Evolutionary conservation across 805 yeast species (phyloP), one percentile per base, ranked within the genome.

Genomic region (Ogataea wickerhamii): DNA sequence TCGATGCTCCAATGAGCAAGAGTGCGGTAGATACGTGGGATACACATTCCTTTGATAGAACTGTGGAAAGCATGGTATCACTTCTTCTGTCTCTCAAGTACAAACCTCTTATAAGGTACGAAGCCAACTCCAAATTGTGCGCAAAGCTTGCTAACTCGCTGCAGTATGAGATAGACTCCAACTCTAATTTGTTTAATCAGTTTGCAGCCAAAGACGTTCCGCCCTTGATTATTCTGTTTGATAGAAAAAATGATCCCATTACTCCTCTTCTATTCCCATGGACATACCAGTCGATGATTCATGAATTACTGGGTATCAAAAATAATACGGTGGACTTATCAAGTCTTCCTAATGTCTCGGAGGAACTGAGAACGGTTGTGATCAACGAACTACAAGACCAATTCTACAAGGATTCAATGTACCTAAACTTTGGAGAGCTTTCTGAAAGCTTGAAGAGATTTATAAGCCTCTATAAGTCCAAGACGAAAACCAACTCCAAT

Each of bases 261-360:
- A 91, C 99, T 0, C 97, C 99, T 1, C 70, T 93, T 21, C 64
- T 93, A 34, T 77, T 82, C 27, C 98, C 98, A 2, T 93, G 99
- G 99, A 89, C 98, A 1, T 93, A 87, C 62, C 98, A 91, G 57
- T 85, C 96, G 2, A 91, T 93, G 98, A 87, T 93, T 13, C 95
- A 91, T 58, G 98, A 94, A 58, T 72, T 88, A 17, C 67, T 93
- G 21, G 95, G 91, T 2, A 85, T 93, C 41, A 66, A 70, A 23
- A 82, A 87, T 55, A 91, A 93, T 51, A 74, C 89, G 2, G 95
- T 87, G 4, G 82, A 78, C 49, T 59, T 89, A 24, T 67, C 80
- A 0, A 52, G 61, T 1, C 71, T 76, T 1, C 74, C 82, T 2
- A 78, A 73, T 47, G 64, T 78, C 42, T 61, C 78, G 44, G 55